Evolutionary conservation across 345 rosid genomes (phyloP).

Genomic region (Mercurialis annua): DNA sequence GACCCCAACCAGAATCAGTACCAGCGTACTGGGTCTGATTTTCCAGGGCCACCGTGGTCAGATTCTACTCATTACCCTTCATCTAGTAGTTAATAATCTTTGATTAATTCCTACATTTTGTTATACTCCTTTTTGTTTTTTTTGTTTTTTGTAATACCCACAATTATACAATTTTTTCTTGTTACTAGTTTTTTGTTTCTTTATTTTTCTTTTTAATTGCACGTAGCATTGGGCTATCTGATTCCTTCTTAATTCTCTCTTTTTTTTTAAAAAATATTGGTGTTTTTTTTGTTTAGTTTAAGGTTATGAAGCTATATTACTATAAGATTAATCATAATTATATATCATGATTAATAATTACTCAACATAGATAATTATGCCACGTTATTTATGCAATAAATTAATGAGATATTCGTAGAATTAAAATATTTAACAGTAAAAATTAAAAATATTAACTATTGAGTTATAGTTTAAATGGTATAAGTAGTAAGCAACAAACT

Average conservation of each 20-base stretch:
- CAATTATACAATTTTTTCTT: background rate
- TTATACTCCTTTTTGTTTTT: background rate
- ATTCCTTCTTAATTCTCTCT: background rate
- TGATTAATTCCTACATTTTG: background rate
- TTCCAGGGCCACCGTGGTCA: slow-evolving; percentile 21
- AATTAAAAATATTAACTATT: too few species aligned
- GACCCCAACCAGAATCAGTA: background rate
- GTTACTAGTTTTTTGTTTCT: background rate
- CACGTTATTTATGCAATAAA: too few species aligned
- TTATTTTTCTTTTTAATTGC: background rate
- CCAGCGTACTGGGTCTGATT: slow-evolving; percentile 2
- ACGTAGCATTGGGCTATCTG: background rate
- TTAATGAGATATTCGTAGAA: too few species aligned
- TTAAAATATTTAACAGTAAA: too few species aligned
- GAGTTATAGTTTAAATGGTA: too few species aligned
- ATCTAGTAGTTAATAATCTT: slow-evolving; percentile 4
- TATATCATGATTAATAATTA: too few species aligned
- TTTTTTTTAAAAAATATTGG: background rate
- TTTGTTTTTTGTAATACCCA: background rate
- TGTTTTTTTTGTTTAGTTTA: too few species aligned
- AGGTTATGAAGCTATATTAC: too few species aligned
- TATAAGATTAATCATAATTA: too few species aligned
- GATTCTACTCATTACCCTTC: slow-evolving; percentile 21
- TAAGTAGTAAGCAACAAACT: too few species aligned
- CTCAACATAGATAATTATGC: too few species aligned